Percentiles rank a stretch among this genome's conserved stretches.
Evolutionary conservation across 2,329 filamentous ascomycete species (phyloP).

Genomic region (Aspergillus ochraceoroseus): DNA sequence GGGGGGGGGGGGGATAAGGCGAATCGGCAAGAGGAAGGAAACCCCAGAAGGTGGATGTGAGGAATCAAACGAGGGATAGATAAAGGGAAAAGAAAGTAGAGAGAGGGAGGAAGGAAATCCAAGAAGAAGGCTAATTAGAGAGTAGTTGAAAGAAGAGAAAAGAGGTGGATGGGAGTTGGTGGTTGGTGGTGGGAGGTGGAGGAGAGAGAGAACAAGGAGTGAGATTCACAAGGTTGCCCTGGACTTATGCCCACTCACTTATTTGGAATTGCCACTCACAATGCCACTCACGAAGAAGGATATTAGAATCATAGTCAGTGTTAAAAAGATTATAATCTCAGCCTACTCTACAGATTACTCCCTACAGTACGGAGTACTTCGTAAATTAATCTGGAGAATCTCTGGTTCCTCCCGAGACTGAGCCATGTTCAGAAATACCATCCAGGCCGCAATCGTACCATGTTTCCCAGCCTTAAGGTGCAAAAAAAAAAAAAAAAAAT

Average conservation of each 20-base stretch:
- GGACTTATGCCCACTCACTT: constrained; percentile 10
- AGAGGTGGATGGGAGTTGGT: neutral
- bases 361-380: no score
- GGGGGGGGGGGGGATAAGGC: constrained; percentile 12
- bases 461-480: no score
- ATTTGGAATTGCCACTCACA: constrained; percentile 8
- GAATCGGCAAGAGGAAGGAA: constrained; percentile 8
- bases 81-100: constrained; percentile 6
- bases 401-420: no score
- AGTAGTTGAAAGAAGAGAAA: constrained; percentile 5
- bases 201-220: no score
- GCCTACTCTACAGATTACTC: no score
- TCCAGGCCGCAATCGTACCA: no score
- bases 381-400: no score
- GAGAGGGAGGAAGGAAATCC: constrained; percentile 4
- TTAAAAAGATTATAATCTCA: neutral
- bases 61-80: constrained; percentile 4
- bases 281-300: neutral
- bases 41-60: constrained; percentile 6
- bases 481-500: neutral
- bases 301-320: neutral
- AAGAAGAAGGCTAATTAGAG: constrained; percentile 3
- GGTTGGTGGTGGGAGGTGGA: constrained; percentile 2
- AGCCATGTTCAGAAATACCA: no score
- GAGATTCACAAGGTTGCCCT: no score